A percentile compares a stretch with the other conserved stretches of the same genome.
phyloP scores from a whole-genome alignment of 768 basidiomycete genomes.

The Mycena galericulata region DNA sequence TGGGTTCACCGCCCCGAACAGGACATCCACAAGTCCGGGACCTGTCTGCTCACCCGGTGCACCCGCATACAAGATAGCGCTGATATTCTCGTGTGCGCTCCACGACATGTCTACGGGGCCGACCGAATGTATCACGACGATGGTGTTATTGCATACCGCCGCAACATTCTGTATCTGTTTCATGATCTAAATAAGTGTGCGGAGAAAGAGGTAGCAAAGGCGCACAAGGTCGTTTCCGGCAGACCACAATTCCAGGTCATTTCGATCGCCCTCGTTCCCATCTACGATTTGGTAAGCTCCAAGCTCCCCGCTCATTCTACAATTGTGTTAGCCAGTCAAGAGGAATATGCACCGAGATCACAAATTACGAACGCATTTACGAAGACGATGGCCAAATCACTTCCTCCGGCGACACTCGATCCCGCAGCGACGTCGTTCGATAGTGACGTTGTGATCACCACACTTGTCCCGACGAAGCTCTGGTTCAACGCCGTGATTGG shows the following conservation, averaged over 20 bases:
- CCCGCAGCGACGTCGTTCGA: slow-evolving; percentile 57
- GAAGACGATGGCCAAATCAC: slow-evolving; percentile 71
- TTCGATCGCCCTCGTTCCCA: slow-evolving; percentile 71
- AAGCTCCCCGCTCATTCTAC: slow-evolving; percentile 63
- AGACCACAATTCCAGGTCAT: slow-evolving; percentile 70
- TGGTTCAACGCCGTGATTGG: slow-evolving; percentile 59
- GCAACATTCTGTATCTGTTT: slow-evolving; percentile 68
- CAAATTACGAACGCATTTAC: slow-evolving; percentile 68
- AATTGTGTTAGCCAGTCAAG: slow-evolving; percentile 35
- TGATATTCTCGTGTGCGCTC: slow-evolving; percentile 81
- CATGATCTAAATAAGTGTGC: too few species aligned
- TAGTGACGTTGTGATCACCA: slow-evolving; percentile 55
- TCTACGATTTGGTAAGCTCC: slow-evolving; percentile 70
- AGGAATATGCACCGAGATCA: background rate
- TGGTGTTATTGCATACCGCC: slow-evolving; percentile 76
- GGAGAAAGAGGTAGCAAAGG: too few species aligned
- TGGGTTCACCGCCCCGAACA: slow-evolving; percentile 84
- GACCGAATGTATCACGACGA: slow-evolving; percentile 85
- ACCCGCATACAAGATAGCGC: slow-evolving; percentile 69
- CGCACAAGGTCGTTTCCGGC: slow-evolving; percentile 64
- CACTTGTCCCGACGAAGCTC: slow-evolving; percentile 51
- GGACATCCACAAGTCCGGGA: slow-evolving; percentile 79
- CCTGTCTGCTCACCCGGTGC: slow-evolving; percentile 82
- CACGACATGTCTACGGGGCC: slow-evolving; percentile 82
- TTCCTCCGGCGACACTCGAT: slow-evolving; percentile 54